Base-by-base conservation (phyloP, 2,329 filamentous ascomycete species). In the Neopestalotiopsis rosae region DNA sequence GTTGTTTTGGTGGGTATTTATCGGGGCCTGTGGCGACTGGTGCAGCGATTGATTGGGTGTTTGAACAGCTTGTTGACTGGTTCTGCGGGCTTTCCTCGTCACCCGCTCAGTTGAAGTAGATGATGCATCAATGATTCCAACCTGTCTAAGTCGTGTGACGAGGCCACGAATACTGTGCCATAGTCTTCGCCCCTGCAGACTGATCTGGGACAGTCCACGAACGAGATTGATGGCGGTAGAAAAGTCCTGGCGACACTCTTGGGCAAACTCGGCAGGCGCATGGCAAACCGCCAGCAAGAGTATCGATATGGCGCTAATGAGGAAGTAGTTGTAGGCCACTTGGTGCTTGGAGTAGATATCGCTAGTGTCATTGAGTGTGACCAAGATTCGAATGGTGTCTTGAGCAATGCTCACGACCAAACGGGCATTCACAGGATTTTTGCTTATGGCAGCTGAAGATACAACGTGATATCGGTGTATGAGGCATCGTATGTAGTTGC, bases 201-300 rank as follows among this genome's bases (percentile, higher is more conserved):
- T 67, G 32, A 59, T 14, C 12, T 52, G 65, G 2, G 65, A 67
- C 20, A 61, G 61, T 49, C 57, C 57, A 10, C 65, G 52, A 7
- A 67, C 65, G 13, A 67, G 42, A n/a, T 59, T 38, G 40, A 67
- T 61, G 12, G 56, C 57, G 12, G 32, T 28, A 13, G 40, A 67
- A 56, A 67, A 67, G 34, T 61, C 57, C 13, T 49, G n/a, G 9
- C 65, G 52, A 45, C 65, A 67, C 10, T 9, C 24, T 14, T 67
- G 30, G 10, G 52, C 57, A 17, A 67, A 67, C 34, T 59, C 42
- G 7, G 52, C 52, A 10, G 65, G 65, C 3, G 65, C 65, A 42
- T 67, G 52, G 30, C 65, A 67, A 10, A 67, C 65, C 6, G 65
- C 65, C 42, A 67, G 49, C 12, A 67, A 24, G 52, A 67, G 14